Evolutionary conservation across 202 grass and related monocot genomes (phyloP).

Genomic region (Hordeum pubiflorum): DNA sequence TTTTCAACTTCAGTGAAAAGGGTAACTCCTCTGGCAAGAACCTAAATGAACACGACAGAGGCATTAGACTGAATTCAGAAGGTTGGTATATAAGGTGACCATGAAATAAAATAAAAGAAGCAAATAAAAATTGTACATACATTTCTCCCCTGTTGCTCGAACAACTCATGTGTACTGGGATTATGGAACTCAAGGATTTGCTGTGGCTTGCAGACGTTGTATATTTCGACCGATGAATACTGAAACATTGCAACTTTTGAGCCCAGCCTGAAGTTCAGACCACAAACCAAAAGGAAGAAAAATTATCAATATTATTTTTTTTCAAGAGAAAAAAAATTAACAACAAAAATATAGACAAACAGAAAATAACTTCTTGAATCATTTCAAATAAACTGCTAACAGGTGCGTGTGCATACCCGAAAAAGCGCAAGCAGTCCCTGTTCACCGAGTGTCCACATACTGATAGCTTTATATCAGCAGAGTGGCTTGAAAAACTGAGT

Average conservation of each 20-base stretch:
- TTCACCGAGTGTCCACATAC: slow-evolving; percentile 77
- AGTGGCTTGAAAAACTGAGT: slow-evolving; percentile 86
- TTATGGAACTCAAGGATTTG: slow-evolving; percentile 47
- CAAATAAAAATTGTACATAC: slow-evolving; percentile 28
- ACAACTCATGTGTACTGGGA: slow-evolving; percentile 33
- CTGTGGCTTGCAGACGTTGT: slow-evolving; percentile 51
- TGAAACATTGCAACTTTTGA: slow-evolving; percentile 62
- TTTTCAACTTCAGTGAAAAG: slow-evolving; percentile 63
- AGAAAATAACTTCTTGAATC: neutral
- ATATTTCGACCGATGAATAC: slow-evolving; percentile 61
- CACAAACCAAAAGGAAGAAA: neutral
- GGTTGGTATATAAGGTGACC: neutral
- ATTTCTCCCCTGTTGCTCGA: slow-evolving; percentile 38
- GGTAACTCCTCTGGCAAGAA: slow-evolving; percentile 45
- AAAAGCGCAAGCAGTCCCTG: slow-evolving; percentile 81
- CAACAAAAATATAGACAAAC: neutral
- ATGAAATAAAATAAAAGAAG: neutral
- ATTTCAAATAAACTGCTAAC: neutral
- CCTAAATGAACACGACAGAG: slow-evolving; percentile 37
- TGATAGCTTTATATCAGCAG: slow-evolving; percentile 56
- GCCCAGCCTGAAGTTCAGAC: slow-evolving; percentile 46
- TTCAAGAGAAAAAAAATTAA: neutral
- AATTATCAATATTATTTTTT: neutral
- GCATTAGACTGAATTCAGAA: neutral
- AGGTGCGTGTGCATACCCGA: slow-evolving; percentile 44